Conservation (phyloP, 2,329 filamentous ascomycete species). For the Fusarium nematophilum region DNA sequence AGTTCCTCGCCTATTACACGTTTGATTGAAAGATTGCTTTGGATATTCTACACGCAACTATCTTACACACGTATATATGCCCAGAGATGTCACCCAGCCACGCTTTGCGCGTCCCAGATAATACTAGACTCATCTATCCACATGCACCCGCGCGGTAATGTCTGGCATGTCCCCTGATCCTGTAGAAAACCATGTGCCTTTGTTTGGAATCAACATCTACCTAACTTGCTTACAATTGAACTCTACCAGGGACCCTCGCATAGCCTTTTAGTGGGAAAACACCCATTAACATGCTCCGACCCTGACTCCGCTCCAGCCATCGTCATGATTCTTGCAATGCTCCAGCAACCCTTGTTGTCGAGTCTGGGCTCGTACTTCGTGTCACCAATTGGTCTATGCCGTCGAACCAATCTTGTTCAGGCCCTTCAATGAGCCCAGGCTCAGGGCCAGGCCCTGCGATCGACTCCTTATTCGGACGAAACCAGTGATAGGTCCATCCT, state of each 20-base stretch:
- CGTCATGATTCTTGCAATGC: constrained; percentile 44
- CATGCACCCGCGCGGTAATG: constrained; percentile 1
- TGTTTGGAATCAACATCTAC: constrained; percentile 45
- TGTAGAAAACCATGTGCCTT: constrained; percentile 34
- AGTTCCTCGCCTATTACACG: constrained; percentile 4
- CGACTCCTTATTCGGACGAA: constrained; percentile 98
- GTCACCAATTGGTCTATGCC: constrained; percentile 36
- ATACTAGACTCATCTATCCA: constrained; percentile 9
- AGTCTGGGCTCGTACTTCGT: constrained; percentile 21
- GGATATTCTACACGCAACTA: constrained; percentile 2
- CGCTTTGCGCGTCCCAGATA: neutral
- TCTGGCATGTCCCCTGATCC: neutral
- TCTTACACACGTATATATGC: constrained; percentile 8
- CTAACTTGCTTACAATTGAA: constrained; percentile 45
- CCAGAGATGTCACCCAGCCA: neutral
- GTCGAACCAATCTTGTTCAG: constrained; percentile 79
- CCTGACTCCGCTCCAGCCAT: constrained; percentile 46
- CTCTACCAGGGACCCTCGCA: constrained; percentile 45
- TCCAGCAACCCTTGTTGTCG: constrained; percentile 30
- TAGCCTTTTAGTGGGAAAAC: constrained; percentile 48
- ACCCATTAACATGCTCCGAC: constrained; percentile 48
- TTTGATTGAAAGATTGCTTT: constrained; percentile 19
- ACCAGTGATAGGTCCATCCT: constrained; percentile 93
- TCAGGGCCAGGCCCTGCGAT: constrained; percentile 93
- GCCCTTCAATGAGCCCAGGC: constrained; percentile 93